Evolutionary conservation across 176 grass and related monocot species (phyloP), one percentile per base, ranked within the genome.

Genomic region (Lolium rigidum): DNA sequence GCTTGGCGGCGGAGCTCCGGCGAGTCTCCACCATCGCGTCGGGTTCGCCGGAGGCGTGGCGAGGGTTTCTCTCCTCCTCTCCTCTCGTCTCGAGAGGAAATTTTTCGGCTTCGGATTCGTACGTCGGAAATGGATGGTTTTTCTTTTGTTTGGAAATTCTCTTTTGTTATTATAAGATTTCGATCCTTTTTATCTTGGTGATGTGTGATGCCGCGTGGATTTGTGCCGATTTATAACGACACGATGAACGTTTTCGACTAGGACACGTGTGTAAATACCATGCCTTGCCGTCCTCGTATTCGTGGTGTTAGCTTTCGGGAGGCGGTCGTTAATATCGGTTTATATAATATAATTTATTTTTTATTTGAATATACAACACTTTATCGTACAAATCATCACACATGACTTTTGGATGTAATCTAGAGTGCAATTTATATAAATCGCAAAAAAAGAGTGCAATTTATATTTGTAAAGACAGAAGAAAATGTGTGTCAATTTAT

Each of bases 1-100:
- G 91, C 88, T 89, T 95, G 65, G 77, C 76, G 44, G 90, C 87
- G 74, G 94, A 99, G 89, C 94, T 97, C 78, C 97, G 97, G 85
- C 97, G 87, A 76, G 97, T 99, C 88, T 97, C 97, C 70, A 99
- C 97, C 97, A 99, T 98, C 69, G 84, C 78, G 83, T 70, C 2
- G 55, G 55, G 82, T 88, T 80, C 76, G 85, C 69, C 77, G 77
- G 43, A 47, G 44, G 63, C 9, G 44, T 44, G 59, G 21, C 77
- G 86, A 88, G 86, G 86, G 82, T 72, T 91, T 82, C 85, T 39
- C 56, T 11, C 9, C 49, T 41, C 25, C 49, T 78, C 74, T 84
- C 37, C 37, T 26, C 31, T 35, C 31, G 2, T 43, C 14, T 63
- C 20, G 43, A 72, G 64, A 39, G 61, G 83, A 83, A 62, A 54